Conservation (phyloP, 306 rosid genomes). For the Prunus fruticosa region DNA sequence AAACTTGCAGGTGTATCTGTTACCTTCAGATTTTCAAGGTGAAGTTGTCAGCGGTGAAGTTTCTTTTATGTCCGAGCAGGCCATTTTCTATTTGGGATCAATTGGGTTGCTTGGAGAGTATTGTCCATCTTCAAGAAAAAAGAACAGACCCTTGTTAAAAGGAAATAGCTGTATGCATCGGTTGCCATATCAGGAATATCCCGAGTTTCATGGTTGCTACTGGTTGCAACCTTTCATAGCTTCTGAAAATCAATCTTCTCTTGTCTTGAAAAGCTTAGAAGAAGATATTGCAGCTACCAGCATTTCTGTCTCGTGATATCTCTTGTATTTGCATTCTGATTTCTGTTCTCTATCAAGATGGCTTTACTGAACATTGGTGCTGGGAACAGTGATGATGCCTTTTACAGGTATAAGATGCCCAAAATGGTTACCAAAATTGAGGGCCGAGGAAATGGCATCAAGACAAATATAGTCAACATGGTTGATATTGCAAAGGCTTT, state of each 20-base stretch:
- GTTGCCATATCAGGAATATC: constrained; percentile 40
- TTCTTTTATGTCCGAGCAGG: constrained; percentile 71
- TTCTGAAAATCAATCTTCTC: constrained; percentile 26
- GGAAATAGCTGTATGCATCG: constrained; percentile 55
- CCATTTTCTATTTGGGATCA: constrained; percentile 47
- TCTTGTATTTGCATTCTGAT: constrained; percentile 17
- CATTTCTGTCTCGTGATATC: constrained; percentile 1
- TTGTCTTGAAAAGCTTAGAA: constrained; percentile 1
- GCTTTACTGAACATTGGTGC: constrained; percentile 72
- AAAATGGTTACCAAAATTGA: constrained; percentile 68
- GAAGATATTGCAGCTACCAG: constrained; percentile 9
- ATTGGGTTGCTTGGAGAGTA: constrained; percentile 65
- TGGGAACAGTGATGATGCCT: constrained; percentile 64
- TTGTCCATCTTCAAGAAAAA: constrained; percentile 48
- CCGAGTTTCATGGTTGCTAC: constrained; percentile 32
- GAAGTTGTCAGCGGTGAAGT: constrained; percentile 50
- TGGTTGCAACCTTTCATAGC: constrained; percentile 31
- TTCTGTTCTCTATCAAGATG: constrained; percentile 40
- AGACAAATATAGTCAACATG: constrained; percentile 67
- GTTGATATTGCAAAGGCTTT: constrained; percentile 67
- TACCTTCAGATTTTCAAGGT: constrained; percentile 36
- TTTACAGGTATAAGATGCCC: constrained; percentile 75
- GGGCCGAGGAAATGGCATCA: constrained; percentile 75
- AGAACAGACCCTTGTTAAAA: constrained; percentile 35
- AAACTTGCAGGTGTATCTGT: constrained; percentile 34